Base-by-base conservation (phyloP, 176 grass and related monocot genomes). In the Hsuehochloa calcarea region DNA sequence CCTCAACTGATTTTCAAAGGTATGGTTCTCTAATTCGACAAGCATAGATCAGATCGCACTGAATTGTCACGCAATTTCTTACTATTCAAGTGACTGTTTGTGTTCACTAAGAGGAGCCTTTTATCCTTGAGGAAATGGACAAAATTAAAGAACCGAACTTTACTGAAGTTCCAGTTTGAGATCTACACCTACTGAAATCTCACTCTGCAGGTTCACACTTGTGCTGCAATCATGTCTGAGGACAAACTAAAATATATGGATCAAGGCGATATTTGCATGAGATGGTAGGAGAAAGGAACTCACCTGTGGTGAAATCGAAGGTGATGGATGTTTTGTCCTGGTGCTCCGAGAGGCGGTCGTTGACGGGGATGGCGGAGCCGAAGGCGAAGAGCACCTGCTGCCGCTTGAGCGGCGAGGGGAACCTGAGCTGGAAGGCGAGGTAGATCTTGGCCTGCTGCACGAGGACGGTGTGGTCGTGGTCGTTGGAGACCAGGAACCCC, bases 281-380 rank as follows among this genome's bases (percentile, higher is more conserved):
- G 60, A 83, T 81, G 64, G 63, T 55, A 68, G 50, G 6, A 54
- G 74, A 31, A 54, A 2, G 1, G 37, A 66, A 70, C 76, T 46
- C 40, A 98, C 93, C 95, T 85, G 93, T 91, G 78, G 93, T 95
- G 93, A 98, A 98, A 77, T 98, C 95, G 43, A 98, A 98, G 6
- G 47, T 55, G 46, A 98, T 77, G 45, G 95, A 89, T 20, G 86
- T 95, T 85, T 83, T 95, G 82, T 87, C 93, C 72, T 74, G 47
- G 82, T 98, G 95, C 41, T 59, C 73, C 5, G 81, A 44, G 31
- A 98, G 91, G 62, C 72, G 88, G 27, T 95, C 81, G 46, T 95
- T 88, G 69, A 89, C 87, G 37, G 95, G 89, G 79, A 85, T 95
- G 65, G 82, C 77, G 19, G 87, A 1, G 54, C 93, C 91, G 70